These are phyloP conservation scores for Petrea volubilis DNA, from an alignment of 257 asterid species.

Conservation along the genomic window DNA sequence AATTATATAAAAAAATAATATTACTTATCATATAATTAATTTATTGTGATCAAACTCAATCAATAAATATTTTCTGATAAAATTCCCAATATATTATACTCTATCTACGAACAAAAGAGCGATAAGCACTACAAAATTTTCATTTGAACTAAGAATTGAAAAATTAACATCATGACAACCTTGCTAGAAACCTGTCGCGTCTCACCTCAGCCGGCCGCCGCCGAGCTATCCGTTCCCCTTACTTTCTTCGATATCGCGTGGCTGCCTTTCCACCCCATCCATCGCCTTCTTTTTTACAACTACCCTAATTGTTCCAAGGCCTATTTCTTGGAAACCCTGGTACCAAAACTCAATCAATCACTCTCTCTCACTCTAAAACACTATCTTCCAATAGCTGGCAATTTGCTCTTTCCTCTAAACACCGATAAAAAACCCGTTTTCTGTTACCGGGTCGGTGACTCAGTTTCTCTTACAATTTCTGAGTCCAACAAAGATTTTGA, in stretches of 20 bases:
- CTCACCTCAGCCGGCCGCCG: background rate
- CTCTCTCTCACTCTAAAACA: conserved; percentile 32
- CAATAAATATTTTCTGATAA: too few relatives aligned
- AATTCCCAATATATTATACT: too few relatives aligned
- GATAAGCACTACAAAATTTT: too few relatives aligned
- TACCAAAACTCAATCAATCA: conserved; percentile 26
- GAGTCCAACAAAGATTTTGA: conserved; percentile 35
- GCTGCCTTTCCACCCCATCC: conserved; percentile 18
- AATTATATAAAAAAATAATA: too few relatives aligned
- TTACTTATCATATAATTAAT: too few relatives aligned
- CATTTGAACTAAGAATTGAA: too few relatives aligned
- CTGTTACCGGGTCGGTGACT: conserved; percentile 38
- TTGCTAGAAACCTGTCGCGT: background rate
- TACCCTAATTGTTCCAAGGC: conserved; percentile 20
- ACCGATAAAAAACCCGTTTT: conserved; percentile 17
- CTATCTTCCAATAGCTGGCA: conserved; percentile 27
- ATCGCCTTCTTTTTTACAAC: conserved; percentile 31
- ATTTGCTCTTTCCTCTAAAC: background rate
- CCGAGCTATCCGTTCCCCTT: conserved; percentile 7
- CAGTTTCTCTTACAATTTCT: conserved; percentile 30
- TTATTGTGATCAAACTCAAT: too few relatives aligned
- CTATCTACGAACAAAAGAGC: too few relatives aligned
- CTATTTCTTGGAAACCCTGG: conserved; percentile 19
- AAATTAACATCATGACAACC: background rate
- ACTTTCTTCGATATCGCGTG: conserved; percentile 24